Evolutionary conservation across 192 early-diverging fungal genomes (phyloP).

Genomic region (Thamnidium elegans): DNA sequence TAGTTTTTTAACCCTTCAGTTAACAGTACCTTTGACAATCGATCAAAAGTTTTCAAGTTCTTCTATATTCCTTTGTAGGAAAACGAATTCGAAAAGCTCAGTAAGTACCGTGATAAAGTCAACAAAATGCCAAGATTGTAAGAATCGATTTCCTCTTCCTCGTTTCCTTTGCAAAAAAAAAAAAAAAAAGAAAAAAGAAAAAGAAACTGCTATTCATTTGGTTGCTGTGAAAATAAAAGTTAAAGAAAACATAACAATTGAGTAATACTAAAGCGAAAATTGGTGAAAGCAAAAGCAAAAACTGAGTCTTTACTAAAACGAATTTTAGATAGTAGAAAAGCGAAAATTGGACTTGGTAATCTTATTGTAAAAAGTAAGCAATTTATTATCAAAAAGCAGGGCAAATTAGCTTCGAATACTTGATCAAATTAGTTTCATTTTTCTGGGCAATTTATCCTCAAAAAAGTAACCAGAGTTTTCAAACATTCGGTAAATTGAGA

Average conservation of each 20-base stretch:
- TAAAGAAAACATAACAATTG: slow-evolving; percentile 8
- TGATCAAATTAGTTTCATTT: too few relatives aligned
- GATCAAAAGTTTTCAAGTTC: slow-evolving; percentile 10
- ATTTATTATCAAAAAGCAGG: too few relatives aligned
- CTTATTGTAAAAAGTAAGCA: too few relatives aligned
- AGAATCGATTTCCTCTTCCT: slow-evolving; percentile 9
- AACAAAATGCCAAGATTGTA: slow-evolving; percentile 6
- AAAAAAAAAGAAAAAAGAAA: neutral
- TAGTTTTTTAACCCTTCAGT: slow-evolving; percentile 12
- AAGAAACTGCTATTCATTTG: slow-evolving; percentile 9
- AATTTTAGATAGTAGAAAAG: too few relatives aligned
- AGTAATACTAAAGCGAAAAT: too few relatives aligned
- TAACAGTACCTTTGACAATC: slow-evolving; percentile 8
- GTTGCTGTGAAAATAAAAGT: slow-evolving; percentile 10
- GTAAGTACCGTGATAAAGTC: slow-evolving; percentile 4
- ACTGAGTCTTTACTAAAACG: too few relatives aligned
- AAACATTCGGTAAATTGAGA: too few relatives aligned
- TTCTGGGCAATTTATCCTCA: too few relatives aligned
- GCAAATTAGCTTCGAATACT: too few relatives aligned
- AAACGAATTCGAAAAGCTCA: slow-evolving; percentile 9
- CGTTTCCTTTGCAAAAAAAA: slow-evolving; percentile 5
- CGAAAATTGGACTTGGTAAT: too few relatives aligned
- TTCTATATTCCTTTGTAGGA: slow-evolving; percentile 6
- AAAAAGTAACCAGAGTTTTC: too few relatives aligned
- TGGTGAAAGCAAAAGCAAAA: too few relatives aligned